Conservation (phyloP, 352 stramenopile genomes). For the Globisporangium ultimum region DNA sequence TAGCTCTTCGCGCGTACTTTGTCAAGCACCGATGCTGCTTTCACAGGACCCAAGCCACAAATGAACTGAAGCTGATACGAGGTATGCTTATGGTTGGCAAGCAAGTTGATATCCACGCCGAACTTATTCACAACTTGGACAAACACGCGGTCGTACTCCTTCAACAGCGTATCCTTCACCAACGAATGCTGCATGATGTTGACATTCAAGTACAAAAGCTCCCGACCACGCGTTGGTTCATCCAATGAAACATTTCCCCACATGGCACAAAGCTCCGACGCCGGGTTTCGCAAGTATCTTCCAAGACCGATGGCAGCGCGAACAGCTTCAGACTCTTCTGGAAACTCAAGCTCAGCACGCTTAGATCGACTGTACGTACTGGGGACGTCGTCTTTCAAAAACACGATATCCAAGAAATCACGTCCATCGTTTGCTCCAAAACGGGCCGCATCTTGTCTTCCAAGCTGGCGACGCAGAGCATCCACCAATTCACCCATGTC, state of each 20-base stretch:
- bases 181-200: constrained; percentile 85
- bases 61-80: constrained; percentile 89
- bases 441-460: constrained; percentile 59
- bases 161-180: constrained; percentile 81
- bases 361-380: constrained; percentile 88
- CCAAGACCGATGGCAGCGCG: constrained; percentile 74
- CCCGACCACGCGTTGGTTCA: constrained; percentile 70
- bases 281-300: constrained; percentile 81
- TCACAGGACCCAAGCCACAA: constrained; percentile 78
- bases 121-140: constrained; percentile 85
- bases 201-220: constrained; percentile 85
- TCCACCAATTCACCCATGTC: constrained; percentile 87
- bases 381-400: constrained; percentile 86
- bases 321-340: constrained; percentile 79
- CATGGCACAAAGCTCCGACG: constrained; percentile 82
- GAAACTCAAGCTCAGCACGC: constrained; percentile 79
- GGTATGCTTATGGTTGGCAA: constrained; percentile 87
- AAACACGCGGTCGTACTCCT: constrained; percentile 86
- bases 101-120: constrained; percentile 85
- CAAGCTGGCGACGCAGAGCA: constrained; percentile 71
- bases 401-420: constrained; percentile 86
- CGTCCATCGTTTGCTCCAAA: constrained; percentile 75
- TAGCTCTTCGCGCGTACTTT: constrained; percentile 84
- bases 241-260: constrained; percentile 82
- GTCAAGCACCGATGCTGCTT: constrained; percentile 75